Percentiles rank a stretch among this genome's conserved stretches.
phyloP scores from a whole-genome alignment of 768 basidiomycete genomes.

The Auriscalpium orientale region DNA sequence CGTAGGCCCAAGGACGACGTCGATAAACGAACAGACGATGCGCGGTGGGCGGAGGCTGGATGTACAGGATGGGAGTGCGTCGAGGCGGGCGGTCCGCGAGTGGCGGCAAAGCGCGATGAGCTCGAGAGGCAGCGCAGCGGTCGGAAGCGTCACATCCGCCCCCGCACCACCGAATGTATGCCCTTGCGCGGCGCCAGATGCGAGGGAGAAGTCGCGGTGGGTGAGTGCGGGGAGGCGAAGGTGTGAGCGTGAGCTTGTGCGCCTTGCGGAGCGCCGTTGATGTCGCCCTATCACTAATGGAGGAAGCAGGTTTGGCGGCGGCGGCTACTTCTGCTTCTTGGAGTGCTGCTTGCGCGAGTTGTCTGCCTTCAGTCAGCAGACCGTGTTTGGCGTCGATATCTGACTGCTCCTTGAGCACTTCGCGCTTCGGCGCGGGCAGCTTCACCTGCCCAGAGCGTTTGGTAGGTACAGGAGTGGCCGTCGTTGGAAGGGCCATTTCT shows the following conservation, averaged over 20 bases:
- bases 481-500: background rate
- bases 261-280: background rate
- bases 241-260: conserved; percentile 4
- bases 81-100: conserved; percentile 11
- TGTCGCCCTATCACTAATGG: conserved; percentile 12
- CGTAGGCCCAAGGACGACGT: too few relatives aligned
- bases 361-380: conserved; percentile 65
- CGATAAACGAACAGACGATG: too few relatives aligned
- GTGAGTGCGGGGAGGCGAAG: conserved; percentile 2
- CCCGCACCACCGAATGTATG: background rate
- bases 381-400: conserved; percentile 75
- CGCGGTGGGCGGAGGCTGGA: too few relatives aligned
- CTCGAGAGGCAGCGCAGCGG: conserved; percentile 9
- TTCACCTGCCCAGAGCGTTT: background rate
- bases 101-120: conserved; percentile 7
- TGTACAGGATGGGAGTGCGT: too few relatives aligned
- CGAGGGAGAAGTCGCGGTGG: conserved; percentile 1
- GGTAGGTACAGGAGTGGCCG: conserved; percentile 3
- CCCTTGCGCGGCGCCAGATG: background rate
- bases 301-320: background rate
- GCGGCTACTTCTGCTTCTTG: conserved; percentile 13
- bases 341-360: conserved; percentile 30
- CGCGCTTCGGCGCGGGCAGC: conserved; percentile 20
- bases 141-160: conserved; percentile 6
- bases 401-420: conserved; percentile 61